phyloP scores from a whole-genome alignment of 208 protist genomes.

The Trypanosoma cruzi region DNA sequence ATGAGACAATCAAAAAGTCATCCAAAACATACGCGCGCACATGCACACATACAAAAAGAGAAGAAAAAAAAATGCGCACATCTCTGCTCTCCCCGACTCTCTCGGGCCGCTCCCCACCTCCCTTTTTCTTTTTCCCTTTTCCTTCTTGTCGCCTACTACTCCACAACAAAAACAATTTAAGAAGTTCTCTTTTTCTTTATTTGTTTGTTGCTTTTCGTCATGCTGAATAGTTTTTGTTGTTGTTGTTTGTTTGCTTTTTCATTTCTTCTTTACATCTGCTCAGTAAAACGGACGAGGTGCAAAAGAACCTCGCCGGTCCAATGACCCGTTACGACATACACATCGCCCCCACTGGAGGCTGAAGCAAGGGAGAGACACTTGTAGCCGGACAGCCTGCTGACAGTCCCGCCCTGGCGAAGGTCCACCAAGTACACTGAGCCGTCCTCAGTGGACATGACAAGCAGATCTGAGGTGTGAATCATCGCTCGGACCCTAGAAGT shows the following conservation, averaged over 20 bases:
- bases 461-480: conserved; percentile 5
- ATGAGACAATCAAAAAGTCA: not conserved
- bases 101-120: too few species aligned
- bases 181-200: not conserved
- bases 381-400: conserved; percentile 26
- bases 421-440: conserved; percentile 31
- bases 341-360: not conserved
- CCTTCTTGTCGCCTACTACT: too few species aligned
- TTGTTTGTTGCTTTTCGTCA: not conserved
- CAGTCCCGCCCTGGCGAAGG: conserved; percentile 12
- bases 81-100: not conserved
- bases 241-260: not conserved
- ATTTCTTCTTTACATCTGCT: conserved; percentile 30
- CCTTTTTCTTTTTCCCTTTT: conserved; percentile 14
- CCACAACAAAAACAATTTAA: too few species aligned
- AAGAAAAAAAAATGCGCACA: too few species aligned
- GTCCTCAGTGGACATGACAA: conserved; percentile 14
- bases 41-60: not conserved
- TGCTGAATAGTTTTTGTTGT: too few species aligned
- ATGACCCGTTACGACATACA: conserved; percentile 30
- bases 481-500: not conserved
- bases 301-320: conserved; percentile 30
- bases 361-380: conserved; percentile 25
- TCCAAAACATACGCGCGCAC: not conserved
- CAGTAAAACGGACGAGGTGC: conserved; percentile 23